These are phyloP conservation scores for Tanacetum coccineum DNA, from an alignment of 129 eudicot species.

Conservation along the genomic window DNA sequence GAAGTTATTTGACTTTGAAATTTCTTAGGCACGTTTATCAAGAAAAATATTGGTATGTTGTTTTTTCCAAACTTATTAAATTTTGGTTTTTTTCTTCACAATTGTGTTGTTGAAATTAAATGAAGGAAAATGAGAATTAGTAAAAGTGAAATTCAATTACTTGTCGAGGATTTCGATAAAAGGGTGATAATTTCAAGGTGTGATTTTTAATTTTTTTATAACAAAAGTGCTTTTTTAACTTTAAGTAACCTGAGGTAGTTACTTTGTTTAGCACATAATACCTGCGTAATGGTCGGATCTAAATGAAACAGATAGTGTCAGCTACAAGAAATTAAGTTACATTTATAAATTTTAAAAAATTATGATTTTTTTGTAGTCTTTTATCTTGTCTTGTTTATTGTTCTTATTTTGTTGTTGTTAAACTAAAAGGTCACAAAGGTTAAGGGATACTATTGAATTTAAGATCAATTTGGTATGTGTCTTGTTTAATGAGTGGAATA, in stretches of 20 bases:
- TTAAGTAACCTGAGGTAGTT: conserved; percentile 16
- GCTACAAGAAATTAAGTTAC: too few relatives aligned
- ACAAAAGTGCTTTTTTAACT: conserved; percentile 22
- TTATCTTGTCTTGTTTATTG: too few relatives aligned
- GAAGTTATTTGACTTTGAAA: conserved; percentile 20
- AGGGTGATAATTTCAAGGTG: conserved; percentile 25
- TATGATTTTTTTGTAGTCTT: too few relatives aligned
- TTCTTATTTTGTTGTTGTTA: too few relatives aligned
- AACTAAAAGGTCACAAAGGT: neutral
- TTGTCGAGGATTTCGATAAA: conserved; percentile 18
- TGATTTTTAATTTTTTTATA: conserved; percentile 6
- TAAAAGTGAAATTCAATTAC: conserved; percentile 26
- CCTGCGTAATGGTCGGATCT: neutral
- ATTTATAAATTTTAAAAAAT: too few relatives aligned
- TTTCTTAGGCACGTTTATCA: neutral
- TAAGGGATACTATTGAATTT: conserved; percentile 3
- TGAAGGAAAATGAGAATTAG: conserved; percentile 27
- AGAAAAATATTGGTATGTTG: too few relatives aligned
- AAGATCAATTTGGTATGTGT: neutral
- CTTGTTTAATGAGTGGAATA: conserved; percentile 8
- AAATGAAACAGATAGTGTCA: too few relatives aligned
- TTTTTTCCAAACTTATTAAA: too few relatives aligned
- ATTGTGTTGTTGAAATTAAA: neutral
- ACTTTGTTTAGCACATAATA: conserved; percentile 24
- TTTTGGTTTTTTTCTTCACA: too few relatives aligned